Evolutionary conservation across 176 grass and related monocot species (phyloP), one percentile per base, ranked within the genome.

Genomic region (Triticum dicoccoides): DNA sequence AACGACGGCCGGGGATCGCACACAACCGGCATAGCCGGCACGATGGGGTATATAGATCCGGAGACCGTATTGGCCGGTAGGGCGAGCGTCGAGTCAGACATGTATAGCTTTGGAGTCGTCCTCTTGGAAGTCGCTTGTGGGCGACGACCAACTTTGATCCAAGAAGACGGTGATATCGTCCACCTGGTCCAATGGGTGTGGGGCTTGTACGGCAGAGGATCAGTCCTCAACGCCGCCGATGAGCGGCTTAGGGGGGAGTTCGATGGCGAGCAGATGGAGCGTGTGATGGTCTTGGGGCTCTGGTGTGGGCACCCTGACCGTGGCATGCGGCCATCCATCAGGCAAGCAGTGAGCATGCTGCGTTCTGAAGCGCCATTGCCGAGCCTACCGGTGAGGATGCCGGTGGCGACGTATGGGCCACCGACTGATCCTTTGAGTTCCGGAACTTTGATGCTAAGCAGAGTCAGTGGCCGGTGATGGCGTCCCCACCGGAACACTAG

Each of bases 71-170:
- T 67, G 17, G 1, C 79, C 0, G 32, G 32, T 0, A 59, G 11
- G 61, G 44, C 79, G 0, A 76, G 13, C 3, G 37, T 59, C 0
- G 86, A 77, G 9, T 89, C 75, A 0, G 59, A 90, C 3, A 62
- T 87, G 3, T 92, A 84, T 68, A 84, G 71, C 82, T 86, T 89
- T 4, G 78, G 86, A 2, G 83, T 92, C 8, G n/a, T 92, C 3
- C 83, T 92, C 0, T 49, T 89, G 5, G 90, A 89, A 73, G 11
- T 86, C 34, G 23, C 72, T 1, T 86, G 64, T 20, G 90, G 83
- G 1, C 17, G 27, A 23, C 21, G 74, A 0, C 90, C 87, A 0
- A 12, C 76, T 2, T 17, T 72, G 9, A 5, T 0, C 2, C 4
- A n/a, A 0, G 34, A 8, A 0, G 32, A 58, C 0, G 77, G 14